Evolutionary conservation across 768 basidiomycete species (phyloP).

Genomic region (Tulasnella sp.): DNA sequence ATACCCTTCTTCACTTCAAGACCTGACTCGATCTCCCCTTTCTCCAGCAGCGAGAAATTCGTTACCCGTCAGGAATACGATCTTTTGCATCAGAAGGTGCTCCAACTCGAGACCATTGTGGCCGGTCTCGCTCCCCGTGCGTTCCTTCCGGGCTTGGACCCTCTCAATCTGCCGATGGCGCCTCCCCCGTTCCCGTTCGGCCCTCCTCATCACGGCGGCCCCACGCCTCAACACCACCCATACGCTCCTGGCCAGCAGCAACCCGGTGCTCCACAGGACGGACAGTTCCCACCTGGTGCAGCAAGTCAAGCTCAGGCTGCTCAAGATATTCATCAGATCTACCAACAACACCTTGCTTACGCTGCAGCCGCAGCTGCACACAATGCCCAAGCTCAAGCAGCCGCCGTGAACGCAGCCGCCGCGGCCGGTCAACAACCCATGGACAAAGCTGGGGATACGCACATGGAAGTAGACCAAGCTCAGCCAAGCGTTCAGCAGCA

Average conservation of each 20-base stretch:
- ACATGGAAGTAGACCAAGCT: neutral
- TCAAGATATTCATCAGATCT: conserved; percentile 4
- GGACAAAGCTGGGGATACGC: neutral
- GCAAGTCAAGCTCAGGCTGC: neutral
- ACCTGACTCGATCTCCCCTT: neutral
- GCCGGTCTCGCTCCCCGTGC: conserved; percentile 27
- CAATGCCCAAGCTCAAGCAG: neutral
- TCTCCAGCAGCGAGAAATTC: conserved; percentile 54
- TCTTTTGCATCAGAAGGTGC: conserved; percentile 54
- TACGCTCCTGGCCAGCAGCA: neutral
- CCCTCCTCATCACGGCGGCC: conserved; percentile 7
- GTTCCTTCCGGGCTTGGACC: conserved; percentile 10
- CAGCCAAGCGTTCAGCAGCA: neutral
- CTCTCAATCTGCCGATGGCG: conserved; percentile 6
- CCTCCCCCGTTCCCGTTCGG: conserved; percentile 2
- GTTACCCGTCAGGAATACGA: conserved; percentile 69
- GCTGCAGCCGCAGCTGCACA: neutral
- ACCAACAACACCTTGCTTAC: neutral
- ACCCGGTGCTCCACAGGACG: neutral
- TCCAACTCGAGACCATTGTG: conserved; percentile 47
- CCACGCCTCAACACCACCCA: conserved; percentile 5
- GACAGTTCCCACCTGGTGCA: conserved; percentile 2
- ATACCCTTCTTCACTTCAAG: neutral
- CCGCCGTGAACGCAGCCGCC: neutral
- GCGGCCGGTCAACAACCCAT: neutral